Evolutionary conservation across 2,329 filamentous ascomycete species (phyloP), one percentile per base, ranked within the genome.

Genomic region (Ceratocystis papillata): DNA sequence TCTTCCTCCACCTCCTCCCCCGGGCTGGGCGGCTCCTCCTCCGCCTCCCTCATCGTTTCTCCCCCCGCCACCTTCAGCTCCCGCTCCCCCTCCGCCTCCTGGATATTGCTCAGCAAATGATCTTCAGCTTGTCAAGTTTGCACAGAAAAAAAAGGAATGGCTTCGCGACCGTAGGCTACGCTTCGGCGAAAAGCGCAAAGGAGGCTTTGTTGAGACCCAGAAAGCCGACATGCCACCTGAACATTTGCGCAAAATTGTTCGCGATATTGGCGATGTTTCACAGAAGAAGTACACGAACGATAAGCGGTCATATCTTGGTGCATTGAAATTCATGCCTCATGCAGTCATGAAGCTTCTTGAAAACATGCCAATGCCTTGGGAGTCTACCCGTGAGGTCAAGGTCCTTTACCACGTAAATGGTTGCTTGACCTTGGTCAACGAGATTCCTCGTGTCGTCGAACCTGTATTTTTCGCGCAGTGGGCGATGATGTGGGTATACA

Each of bases 311-410:
- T 99, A 99, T 76, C 82, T 99, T 61, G 95, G 95, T 69, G 94
- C 95, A 44, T 78, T 99, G 69, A 99, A 99, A 78, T 99, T 96
- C 78, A 99, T 99, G 94, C 94, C 94, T 1, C 94, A 99, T 74
- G 94, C 94, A 5, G 94, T 99, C 10, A 78, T 99, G 78, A 99
- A 99, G 79, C 82, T 99, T 28, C 77, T 99, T 66, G 94, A 99
- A 79, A 99, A 99, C 73, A 99, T 99, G 94, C 94, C 94, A 3
- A 99, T 99, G 94, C 94, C 94, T 0, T 99, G 94, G 94, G 94
- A 99, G 78, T 94, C 91, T 67, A 86, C 90, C 30, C 85, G 92
- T 69, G 94, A 99, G 73, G 95, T 99, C 69, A 97, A 97, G 78
- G 94, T 99, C 33, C 81, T 99, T 12, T 99, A 99, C 75, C 94